Evolutionary conservation across 306 rosid genomes (phyloP), one percentile per base, ranked within the genome.

Genomic region (Trifolium pratense): DNA sequence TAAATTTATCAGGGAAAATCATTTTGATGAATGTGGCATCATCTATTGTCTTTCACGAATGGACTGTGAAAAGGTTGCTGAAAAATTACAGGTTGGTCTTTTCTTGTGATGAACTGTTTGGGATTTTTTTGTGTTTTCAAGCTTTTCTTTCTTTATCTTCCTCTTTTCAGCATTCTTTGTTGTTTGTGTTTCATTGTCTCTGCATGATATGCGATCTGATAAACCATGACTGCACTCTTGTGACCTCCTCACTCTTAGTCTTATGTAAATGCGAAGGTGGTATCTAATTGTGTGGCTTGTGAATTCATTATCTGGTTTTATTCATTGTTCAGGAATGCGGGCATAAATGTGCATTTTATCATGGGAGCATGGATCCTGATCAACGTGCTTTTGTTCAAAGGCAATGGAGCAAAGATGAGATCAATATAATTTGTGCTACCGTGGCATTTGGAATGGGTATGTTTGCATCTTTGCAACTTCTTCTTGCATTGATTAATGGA

Each of bases 361-460:
- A 94, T 70, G 99, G n/a, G n/a, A n/a, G n/a, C n/a, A n/a, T n/a
- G n/a, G n/a, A n/a, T n/a, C n/a, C n/a, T n/a, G n/a, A n/a, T n/a
- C n/a, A n/a, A n/a, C n/a, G n/a, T n/a, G n/a, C n/a, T n/a, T n/a
- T n/a, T n/a, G n/a, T n/a, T n/a, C n/a, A n/a, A n/a, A n/a, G n/a
- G n/a, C n/a, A n/a, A n/a, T n/a, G n/a, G n/a, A n/a, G n/a, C n/a
- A n/a, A n/a, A n/a, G n/a, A n/a, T n/a, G n/a, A n/a, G n/a, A n/a
- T n/a, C n/a, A n/a, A n/a, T n/a, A n/a, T n/a, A 95, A 94, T 94
- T 60, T 94, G 99, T 74, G 99, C 99, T 61, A 94, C 99, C 21
- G 95, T 94, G 82, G 99, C 99, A 79, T 94, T 94, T 88, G 99
- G 99, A 86, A 94, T 94, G 99, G 99, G 99, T 94, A 94, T 6